Conservation (phyloP, 345 rosid genomes). For the Eucalyptus victrix region DNA sequence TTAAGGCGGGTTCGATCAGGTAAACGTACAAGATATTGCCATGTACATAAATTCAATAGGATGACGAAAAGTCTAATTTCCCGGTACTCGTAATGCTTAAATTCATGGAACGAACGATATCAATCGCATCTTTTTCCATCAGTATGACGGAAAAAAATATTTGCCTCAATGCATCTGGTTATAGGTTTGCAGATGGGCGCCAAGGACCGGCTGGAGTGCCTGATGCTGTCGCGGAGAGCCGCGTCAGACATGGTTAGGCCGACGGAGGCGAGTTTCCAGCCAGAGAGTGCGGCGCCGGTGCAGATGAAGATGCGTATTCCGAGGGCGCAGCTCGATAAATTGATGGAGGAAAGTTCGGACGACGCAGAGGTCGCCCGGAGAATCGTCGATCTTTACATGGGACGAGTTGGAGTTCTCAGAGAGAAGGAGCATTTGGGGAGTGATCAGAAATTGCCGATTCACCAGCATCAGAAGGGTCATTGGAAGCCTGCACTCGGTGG, state of each 20-base stretch:
- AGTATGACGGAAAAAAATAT: neutral
- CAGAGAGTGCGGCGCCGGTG: neutral
- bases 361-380: constrained; percentile 54
- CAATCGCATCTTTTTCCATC: neutral
- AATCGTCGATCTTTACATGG: constrained; percentile 42
- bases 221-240: constrained; percentile 71
- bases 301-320: constrained; percentile 68
- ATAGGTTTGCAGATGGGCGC: constrained; percentile 49
- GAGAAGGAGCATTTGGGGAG: neutral
- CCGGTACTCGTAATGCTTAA: neutral
- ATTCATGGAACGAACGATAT: neutral
- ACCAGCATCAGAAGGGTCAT: neutral
- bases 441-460: neutral
- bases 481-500: neutral
- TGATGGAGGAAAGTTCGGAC: constrained; percentile 59
- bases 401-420: neutral
- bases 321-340: constrained; percentile 47
- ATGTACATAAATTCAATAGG: neutral
- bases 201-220: constrained; percentile 64
- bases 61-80: neutral
- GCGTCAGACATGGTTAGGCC: constrained; percentile 41
- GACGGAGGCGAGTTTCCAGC: neutral
- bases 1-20: constrained; percentile 60
- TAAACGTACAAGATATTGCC: neutral
- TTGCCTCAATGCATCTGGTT: neutral